These are phyloP conservation scores for Neurospora hispaniola DNA, from an alignment of 495 filamentous ascomycete species.

Conservation along the genomic window DNA sequence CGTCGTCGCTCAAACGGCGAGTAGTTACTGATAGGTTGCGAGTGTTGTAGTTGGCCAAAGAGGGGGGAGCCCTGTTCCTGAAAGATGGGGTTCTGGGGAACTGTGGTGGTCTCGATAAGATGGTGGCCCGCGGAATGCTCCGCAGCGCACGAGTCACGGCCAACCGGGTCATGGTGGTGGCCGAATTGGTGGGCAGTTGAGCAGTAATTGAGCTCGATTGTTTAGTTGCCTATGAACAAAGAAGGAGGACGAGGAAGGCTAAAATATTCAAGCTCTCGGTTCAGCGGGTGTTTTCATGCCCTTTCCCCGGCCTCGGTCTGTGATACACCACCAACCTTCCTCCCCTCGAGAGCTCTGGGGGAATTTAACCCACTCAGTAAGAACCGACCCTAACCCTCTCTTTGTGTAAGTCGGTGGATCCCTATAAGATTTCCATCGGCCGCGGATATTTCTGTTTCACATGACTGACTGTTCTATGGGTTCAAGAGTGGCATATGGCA, in stretches of 20 bases:
- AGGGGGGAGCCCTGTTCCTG: neutral
- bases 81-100: neutral
- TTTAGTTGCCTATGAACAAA: neutral
- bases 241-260: neutral
- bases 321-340: neutral
- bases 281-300: neutral
- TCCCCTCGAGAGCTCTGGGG: neutral
- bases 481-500: neutral
- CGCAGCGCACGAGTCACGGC: conserved; percentile 12
- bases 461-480: neutral
- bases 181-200: neutral
- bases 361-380: neutral
- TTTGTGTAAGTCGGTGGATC: neutral
- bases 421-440: neutral
- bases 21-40: conserved; percentile 12
- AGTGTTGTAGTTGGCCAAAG: neutral
- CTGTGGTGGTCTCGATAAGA: neutral
- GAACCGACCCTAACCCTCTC: neutral
- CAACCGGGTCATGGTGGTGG: conserved; percentile 14
- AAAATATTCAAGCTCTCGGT: neutral
- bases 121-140: conserved; percentile 11
- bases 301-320: neutral
- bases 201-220: neutral
- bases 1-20: conserved; percentile 1
- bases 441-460: neutral